A percentile compares a stretch with the other conserved stretches of the same genome.
These are phyloP conservation scores for Bertia moriformis DNA, from an alignment of 2,329 filamentous ascomycete genomes.

Conservation along the genomic window DNA sequence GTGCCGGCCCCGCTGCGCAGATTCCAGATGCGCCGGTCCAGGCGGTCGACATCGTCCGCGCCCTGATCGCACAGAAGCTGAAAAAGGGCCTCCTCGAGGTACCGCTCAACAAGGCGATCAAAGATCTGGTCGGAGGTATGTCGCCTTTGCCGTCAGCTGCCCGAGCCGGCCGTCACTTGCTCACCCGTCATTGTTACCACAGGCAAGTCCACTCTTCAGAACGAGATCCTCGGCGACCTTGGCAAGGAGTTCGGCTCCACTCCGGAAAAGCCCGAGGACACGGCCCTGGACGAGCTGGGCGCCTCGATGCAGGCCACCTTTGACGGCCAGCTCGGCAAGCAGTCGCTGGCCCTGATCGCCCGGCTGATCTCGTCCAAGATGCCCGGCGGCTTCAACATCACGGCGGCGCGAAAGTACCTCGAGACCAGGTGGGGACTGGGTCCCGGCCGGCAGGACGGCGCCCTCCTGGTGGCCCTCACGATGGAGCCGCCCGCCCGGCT, in stretches of 20 bases:
- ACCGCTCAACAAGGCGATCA: constrained; percentile 90
- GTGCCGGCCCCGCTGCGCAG: constrained; percentile 72
- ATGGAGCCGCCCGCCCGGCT: constrained; percentile 83
- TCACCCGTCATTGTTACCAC: constrained; percentile 7
- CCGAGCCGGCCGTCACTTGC: neutral
- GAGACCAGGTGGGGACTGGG: constrained; percentile 86
- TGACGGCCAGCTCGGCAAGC: constrained; percentile 94
- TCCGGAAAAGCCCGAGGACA: constrained; percentile 96
- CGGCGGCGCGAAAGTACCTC: constrained; percentile 82
- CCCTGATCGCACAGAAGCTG: constrained; percentile 88
- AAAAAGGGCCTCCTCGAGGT: constrained; percentile 87
- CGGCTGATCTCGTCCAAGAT: constrained; percentile 97
- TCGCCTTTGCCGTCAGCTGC: constrained; percentile 6
- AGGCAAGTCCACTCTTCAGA: constrained; percentile 98
- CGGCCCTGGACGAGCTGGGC: constrained; percentile 85
- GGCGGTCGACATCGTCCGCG: constrained; percentile 77
- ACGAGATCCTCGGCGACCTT: constrained; percentile 93
- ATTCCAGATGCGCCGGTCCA: constrained; percentile 77
- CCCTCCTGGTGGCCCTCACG: constrained; percentile 74
- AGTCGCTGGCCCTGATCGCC: constrained; percentile 82
- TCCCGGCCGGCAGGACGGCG: constrained; percentile 77
- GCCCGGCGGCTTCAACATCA: constrained; percentile 99
- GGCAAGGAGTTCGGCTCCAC: constrained; percentile 98
- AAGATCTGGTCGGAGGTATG: constrained; percentile 92
- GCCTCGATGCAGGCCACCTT: constrained; percentile 97